These are phyloP conservation scores for Athelia psychrophila DNA, from an alignment of 1,284 basidiomycete genomes.

Conservation along the genomic window DNA sequence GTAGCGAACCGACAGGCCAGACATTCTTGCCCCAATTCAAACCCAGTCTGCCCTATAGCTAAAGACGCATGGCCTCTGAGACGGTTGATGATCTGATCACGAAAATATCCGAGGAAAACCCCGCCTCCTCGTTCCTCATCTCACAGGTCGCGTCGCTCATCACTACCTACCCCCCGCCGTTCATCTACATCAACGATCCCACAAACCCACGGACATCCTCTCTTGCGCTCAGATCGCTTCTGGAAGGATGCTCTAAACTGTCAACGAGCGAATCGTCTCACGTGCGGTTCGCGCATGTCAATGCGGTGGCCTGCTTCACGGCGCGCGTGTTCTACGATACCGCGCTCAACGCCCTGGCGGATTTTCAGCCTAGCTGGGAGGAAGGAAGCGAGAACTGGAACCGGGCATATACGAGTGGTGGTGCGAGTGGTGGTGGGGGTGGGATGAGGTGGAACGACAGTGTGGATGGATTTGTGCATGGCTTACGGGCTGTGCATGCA, in stretches of 20 bases:
- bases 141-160: conserved; percentile 46
- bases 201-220: conserved; percentile 45
- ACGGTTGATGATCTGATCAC: conserved; percentile 5
- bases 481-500: conserved; percentile 36
- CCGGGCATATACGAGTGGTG: too few species aligned
- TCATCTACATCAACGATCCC: conserved; percentile 71
- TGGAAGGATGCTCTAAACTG: conserved; percentile 23
- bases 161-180: conserved; percentile 53
- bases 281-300: conserved; percentile 44
- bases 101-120: conserved; percentile 13
- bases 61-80: too few species aligned
- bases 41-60: too few species aligned
- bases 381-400: conserved; percentile 62
- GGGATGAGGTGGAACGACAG: conserved; percentile 50
- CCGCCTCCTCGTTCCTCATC: conserved; percentile 30
- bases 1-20: too few species aligned
- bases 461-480: conserved; percentile 68
- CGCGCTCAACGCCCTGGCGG: conserved; percentile 56
- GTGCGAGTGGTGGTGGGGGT: conserved; percentile 24
- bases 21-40: too few species aligned
- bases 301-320: conserved; percentile 67
- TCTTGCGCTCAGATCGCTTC: conserved; percentile 36
- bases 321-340: conserved; percentile 68
- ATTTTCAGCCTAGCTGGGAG: conserved; percentile 54
- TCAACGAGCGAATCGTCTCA: conserved; percentile 13